Percentiles rank a stretch among this genome's conserved stretches.
These are phyloP conservation scores for Elsinoe fawcettii DNA, from an alignment of 2,329 filamentous ascomycete genomes.

Conservation along the genomic window DNA sequence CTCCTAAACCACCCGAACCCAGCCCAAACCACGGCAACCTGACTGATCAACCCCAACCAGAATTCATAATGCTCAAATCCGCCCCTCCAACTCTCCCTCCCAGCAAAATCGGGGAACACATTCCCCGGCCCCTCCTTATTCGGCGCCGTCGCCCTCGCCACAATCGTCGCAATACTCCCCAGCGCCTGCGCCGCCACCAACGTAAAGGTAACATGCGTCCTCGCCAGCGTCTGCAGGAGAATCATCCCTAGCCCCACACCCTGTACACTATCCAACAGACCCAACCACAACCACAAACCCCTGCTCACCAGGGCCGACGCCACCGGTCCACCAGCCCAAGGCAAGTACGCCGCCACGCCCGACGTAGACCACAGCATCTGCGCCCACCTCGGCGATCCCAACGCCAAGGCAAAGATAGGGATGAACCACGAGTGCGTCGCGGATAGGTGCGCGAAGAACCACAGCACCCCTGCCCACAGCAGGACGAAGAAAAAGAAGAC, in stretches of 20 bases:
- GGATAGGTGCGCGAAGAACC: constrained; percentile 47
- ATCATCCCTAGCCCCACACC: constrained; percentile 63
- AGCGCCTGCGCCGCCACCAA: constrained; percentile 55
- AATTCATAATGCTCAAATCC: constrained; percentile 49
- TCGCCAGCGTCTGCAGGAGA: constrained; percentile 51
- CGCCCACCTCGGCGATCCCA: constrained; percentile 58
- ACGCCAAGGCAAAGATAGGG: constrained; percentile 59
- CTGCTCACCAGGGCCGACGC: constrained; percentile 50
- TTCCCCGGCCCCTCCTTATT: constrained; percentile 54
- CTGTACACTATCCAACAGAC: constrained; percentile 57
- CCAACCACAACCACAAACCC: constrained; percentile 59
- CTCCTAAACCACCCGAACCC: constrained; percentile 51
- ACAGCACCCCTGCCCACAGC: constrained; percentile 50
- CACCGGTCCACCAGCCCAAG: constrained; percentile 52
- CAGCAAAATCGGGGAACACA: constrained; percentile 55
- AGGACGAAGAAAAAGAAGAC: constrained; percentile 48
- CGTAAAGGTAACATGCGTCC: constrained; percentile 57
- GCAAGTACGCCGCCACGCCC: constrained; percentile 53
- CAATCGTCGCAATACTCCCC: constrained; percentile 55
- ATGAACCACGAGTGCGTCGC: constrained; percentile 58
- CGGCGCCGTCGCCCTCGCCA: constrained; percentile 53
- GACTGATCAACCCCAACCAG: constrained; percentile 52
- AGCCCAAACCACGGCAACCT: constrained; percentile 50
- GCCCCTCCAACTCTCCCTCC: constrained; percentile 34
- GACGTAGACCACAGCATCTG: constrained; percentile 61